These are phyloP conservation scores for Bacterosira constricta DNA, from an alignment of 108 stramenopile genomes.

Conservation along the genomic window DNA sequence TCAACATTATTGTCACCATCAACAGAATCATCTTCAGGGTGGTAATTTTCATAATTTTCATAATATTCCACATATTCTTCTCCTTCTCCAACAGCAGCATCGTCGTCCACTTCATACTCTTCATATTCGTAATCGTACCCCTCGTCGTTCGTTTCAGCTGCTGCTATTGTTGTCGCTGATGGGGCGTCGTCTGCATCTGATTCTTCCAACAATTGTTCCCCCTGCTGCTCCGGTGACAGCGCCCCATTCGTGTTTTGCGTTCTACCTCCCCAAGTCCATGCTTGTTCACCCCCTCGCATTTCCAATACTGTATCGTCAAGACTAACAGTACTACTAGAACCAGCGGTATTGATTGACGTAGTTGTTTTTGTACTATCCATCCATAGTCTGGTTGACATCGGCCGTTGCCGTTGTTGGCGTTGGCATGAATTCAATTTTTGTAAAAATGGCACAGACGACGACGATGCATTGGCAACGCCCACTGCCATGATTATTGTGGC, in stretches of 20 bases:
- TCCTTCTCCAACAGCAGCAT: not conserved
- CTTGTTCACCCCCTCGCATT: slow-evolving; percentile 1
- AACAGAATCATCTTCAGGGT: no score
- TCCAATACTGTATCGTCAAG: not conserved
- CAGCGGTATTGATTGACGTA: not conserved
- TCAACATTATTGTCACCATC: not conserved
- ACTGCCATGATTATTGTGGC: no score
- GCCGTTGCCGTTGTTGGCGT: not conserved
- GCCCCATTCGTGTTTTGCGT: not conserved
- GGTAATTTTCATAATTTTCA: no score
- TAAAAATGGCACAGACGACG: not conserved
- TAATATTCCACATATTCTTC: not conserved
- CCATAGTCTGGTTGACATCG: not conserved
- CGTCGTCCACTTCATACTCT: slow-evolving; percentile 2
- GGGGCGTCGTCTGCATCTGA: no score
- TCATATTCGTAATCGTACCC: not conserved
- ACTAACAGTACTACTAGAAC: no score
- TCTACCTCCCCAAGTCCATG: not conserved
- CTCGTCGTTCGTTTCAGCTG: not conserved
- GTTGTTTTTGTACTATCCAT: not conserved
- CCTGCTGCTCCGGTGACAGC: no score
- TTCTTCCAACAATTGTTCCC: no score
- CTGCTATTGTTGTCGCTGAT: not conserved
- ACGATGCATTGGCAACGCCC: not conserved
- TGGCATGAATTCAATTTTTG: not conserved